phyloP scores from a whole-genome alignment of 1,284 basidiomycete species.

The Tilletia caries region DNA sequence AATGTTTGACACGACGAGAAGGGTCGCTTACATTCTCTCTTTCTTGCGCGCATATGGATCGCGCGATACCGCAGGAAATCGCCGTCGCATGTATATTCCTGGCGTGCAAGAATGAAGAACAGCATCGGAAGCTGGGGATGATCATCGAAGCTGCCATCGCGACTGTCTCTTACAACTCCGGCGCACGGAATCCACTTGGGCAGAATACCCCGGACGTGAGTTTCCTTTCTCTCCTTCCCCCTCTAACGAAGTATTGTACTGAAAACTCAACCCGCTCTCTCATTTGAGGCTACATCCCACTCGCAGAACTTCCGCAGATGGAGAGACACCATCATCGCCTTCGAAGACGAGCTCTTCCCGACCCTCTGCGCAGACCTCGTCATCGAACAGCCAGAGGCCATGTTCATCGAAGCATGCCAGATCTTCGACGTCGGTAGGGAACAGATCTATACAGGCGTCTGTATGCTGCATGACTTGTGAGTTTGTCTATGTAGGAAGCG shows the following conservation, averaged over 20 bases:
- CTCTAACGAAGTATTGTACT: neutral
- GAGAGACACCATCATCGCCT: conserved; percentile 69
- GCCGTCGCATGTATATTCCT: conserved; percentile 86
- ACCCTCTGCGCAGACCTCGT: conserved; percentile 87
- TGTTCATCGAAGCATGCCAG: conserved; percentile 34
- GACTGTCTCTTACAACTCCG: conserved; percentile 62
- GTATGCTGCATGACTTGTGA: conserved; percentile 12
- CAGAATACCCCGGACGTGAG: conserved; percentile 1
- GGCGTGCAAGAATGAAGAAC: conserved; percentile 86
- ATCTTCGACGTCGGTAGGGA: conserved; percentile 6
- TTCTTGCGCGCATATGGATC: neutral
- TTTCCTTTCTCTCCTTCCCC: too few species aligned
- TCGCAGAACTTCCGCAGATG: conserved; percentile 56
- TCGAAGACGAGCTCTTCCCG: conserved; percentile 79
- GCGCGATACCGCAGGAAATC: conserved; percentile 48
- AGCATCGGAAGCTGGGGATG: conserved; percentile 77
- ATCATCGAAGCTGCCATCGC: conserved; percentile 73
- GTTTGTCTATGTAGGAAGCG: too few species aligned
- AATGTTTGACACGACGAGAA: neutral
- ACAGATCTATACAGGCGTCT: neutral
- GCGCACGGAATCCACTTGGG: conserved; percentile 37
- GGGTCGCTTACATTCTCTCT: neutral
- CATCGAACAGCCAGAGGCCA: conserved; percentile 71
- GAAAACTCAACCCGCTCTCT: too few species aligned
- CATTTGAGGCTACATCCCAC: neutral